Conservation (phyloP, 495 filamentous ascomycete genomes). For the Aspergillus sparsus region DNA sequence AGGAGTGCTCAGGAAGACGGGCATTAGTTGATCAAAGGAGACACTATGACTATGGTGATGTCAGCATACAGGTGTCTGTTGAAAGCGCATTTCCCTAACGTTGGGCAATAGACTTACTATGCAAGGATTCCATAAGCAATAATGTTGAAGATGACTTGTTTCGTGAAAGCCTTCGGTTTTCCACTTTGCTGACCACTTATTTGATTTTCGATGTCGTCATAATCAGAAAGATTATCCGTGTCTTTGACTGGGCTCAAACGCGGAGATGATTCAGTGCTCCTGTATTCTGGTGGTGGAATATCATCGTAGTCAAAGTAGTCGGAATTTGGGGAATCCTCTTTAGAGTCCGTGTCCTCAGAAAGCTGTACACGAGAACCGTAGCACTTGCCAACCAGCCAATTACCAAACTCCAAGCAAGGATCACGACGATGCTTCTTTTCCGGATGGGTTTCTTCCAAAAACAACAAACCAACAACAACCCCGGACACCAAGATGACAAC, state of each 20-base stretch:
- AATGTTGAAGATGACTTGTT: constrained; percentile 79
- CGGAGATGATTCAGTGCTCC: constrained; percentile 67
- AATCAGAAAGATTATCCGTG: constrained; percentile 26
- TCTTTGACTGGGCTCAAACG: constrained; percentile 47
- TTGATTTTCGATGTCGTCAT: constrained; percentile 51
- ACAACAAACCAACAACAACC: constrained; percentile 80
- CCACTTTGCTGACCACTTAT: constrained; percentile 30
- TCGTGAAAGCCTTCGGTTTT: constrained; percentile 66
- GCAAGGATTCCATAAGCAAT: constrained; percentile 89
- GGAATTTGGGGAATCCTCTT: constrained; percentile 42
- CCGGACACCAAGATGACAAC: constrained; percentile 74
- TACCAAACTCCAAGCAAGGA: constrained; percentile 72
- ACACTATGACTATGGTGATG: constrained; percentile 73
- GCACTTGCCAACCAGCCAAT: constrained; percentile 62
- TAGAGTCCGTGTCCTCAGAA: constrained; percentile 36
- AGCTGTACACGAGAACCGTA: constrained; percentile 43
- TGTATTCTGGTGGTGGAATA: constrained; percentile 64
- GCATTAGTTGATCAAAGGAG: constrained; percentile 90
- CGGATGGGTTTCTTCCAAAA: constrained; percentile 92
- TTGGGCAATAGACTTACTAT: constrained; percentile 66
- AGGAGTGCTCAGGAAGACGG: constrained; percentile 83
- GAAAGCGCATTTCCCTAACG: constrained; percentile 8
- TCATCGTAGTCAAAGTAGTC: constrained; percentile 55
- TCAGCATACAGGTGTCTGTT: constrained; percentile 29
- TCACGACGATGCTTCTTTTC: constrained; percentile 78